Conservation (phyloP, 2,329 filamentous ascomycete genomes). For the Fusarium tuaranense region DNA sequence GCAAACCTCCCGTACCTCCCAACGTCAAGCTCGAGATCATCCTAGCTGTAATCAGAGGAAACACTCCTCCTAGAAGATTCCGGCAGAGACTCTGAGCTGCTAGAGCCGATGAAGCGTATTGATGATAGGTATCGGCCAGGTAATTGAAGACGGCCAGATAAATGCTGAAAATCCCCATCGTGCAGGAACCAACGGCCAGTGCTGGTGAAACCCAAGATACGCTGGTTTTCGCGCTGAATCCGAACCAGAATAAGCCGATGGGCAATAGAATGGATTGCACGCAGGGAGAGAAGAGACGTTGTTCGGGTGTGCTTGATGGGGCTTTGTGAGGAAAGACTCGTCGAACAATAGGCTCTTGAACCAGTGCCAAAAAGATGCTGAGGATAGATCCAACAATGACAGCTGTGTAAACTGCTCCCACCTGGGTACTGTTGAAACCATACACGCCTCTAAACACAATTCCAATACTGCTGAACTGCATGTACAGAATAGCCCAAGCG, state of each 20-base stretch:
- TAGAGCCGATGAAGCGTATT: slow-evolving; percentile 85
- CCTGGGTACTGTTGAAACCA: slow-evolving; percentile 68
- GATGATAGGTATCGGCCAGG: slow-evolving; percentile 88
- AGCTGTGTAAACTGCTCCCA: slow-evolving; percentile 71
- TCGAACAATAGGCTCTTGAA: slow-evolving; percentile 68
- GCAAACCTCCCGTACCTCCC: slow-evolving; percentile 70
- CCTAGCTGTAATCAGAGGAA: slow-evolving; percentile 83
- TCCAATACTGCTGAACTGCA: slow-evolving; percentile 68
- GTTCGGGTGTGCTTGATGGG: slow-evolving; percentile 60
- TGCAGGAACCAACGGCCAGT: slow-evolving; percentile 71
- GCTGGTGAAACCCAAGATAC: slow-evolving; percentile 74
- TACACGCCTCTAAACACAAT: slow-evolving; percentile 74
- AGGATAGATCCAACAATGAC: slow-evolving; percentile 55
- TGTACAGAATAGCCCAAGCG: slow-evolving; percentile 77
- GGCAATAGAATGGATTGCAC: slow-evolving; percentile 72
- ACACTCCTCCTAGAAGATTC: slow-evolving; percentile 83
- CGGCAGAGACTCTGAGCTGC: slow-evolving; percentile 91
- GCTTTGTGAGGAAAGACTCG: slow-evolving; percentile 52
- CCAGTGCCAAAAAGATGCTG: slow-evolving; percentile 65
- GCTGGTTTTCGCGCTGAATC: slow-evolving; percentile 66
- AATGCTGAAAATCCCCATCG: slow-evolving; percentile 76
- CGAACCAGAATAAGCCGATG: slow-evolving; percentile 77
- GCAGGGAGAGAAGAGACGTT: slow-evolving; percentile 73
- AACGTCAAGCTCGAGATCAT: slow-evolving; percentile 72
- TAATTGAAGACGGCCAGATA: slow-evolving; percentile 88